Evolutionary conservation across 345 rosid species (phyloP).

Genomic region (Firmiana major): DNA sequence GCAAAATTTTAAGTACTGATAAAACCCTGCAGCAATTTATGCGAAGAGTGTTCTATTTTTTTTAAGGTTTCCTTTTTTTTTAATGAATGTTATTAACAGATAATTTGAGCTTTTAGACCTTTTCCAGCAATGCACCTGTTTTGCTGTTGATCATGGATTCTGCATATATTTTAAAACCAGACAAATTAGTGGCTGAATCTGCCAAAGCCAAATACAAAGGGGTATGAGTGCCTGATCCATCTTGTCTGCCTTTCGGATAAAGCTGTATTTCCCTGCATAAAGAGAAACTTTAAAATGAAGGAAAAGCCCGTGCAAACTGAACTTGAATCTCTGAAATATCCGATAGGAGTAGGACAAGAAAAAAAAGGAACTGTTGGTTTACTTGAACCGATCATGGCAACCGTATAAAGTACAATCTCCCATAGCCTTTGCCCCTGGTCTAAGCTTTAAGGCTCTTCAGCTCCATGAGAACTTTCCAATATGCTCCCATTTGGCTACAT

Average conservation of each 20-base stretch:
- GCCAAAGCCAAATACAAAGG: conserved; percentile 32
- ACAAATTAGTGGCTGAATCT: conserved; percentile 13
- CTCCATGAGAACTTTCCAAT: neutral
- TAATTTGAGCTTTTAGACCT: conserved; percentile 20
- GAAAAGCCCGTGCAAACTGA: neutral
- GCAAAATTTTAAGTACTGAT: neutral
- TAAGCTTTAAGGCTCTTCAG: neutral
- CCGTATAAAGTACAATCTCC: neutral
- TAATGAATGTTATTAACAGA: neutral
- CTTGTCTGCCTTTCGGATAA: conserved; percentile 29
- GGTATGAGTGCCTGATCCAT: conserved; percentile 18
- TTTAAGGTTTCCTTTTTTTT: no score
- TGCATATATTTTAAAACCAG: conserved; percentile 28
- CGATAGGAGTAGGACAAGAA: neutral
- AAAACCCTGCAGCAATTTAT: neutral
- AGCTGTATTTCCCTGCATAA: conserved; percentile 36
- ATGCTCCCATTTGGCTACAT: neutral
- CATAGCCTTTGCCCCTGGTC: neutral
- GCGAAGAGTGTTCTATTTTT: no score
- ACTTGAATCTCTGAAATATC: neutral
- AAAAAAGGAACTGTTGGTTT: neutral
- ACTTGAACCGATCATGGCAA: neutral
- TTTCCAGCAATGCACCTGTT: conserved; percentile 23
- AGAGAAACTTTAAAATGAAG: neutral
- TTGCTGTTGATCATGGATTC: conserved; percentile 31